Percentiles rank a stretch among this genome's conserved stretches.
Conservation (phyloP, 768 basidiomycete genomes). For the Tephrocybe sp. region DNA sequence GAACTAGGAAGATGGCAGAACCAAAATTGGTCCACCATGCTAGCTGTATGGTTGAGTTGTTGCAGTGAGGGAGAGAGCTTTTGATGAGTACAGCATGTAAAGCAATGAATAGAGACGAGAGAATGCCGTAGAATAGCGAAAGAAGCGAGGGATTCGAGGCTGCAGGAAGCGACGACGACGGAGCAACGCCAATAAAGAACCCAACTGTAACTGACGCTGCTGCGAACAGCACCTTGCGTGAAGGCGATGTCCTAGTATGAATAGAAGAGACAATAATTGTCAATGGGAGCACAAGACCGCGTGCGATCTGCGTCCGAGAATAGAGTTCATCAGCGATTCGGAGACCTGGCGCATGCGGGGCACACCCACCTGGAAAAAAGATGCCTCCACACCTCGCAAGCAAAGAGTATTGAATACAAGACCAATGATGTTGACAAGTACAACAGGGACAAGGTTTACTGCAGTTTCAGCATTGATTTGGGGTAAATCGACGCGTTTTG, state of each 20-base stretch:
- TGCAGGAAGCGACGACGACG: constrained; percentile 43
- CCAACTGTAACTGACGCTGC: constrained; percentile 67
- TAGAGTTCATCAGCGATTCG: too few relatives aligned
- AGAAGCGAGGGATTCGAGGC: constrained; percentile 47
- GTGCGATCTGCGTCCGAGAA: constrained; percentile 60
- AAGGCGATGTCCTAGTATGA: constrained; percentile 52
- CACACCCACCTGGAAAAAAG: constrained; percentile 69
- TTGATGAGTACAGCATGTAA: constrained; percentile 77
- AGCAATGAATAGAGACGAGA: constrained; percentile 74
- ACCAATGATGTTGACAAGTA: constrained; percentile 69
- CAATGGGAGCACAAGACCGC: constrained; percentile 79
- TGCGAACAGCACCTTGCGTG: constrained; percentile 52
- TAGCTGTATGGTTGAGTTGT: constrained; percentile 69
- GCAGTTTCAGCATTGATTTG: constrained; percentile 47
- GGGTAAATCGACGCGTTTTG: constrained; percentile 55
- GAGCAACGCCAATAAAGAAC: constrained; percentile 74
- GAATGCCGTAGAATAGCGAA: constrained; percentile 65
- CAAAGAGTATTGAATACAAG: constrained; percentile 80
- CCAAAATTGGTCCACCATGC: constrained; percentile 80
- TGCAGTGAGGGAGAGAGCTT: constrained; percentile 60
- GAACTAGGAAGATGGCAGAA: constrained; percentile 61
- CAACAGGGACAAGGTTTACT: constrained; percentile 59
- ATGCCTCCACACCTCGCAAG: constrained; percentile 73
- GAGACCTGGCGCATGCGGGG: too few relatives aligned
- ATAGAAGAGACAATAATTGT: constrained; percentile 73